Conservation (phyloP, 2,329 filamentous ascomycete species). For the Fusarium sp. region DNA sequence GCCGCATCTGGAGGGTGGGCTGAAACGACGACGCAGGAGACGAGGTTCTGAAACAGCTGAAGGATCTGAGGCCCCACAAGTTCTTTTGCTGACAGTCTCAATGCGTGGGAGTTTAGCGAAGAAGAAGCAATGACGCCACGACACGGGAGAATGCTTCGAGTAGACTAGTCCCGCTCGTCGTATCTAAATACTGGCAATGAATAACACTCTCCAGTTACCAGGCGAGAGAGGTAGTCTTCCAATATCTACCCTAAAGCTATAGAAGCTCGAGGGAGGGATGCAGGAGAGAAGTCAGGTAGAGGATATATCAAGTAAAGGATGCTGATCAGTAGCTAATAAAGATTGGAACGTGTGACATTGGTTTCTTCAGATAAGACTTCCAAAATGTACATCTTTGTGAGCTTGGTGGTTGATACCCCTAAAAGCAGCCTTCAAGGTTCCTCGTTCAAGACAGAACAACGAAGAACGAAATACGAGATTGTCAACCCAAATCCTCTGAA, state of each 20-base stretch:
- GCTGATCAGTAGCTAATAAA: neutral
- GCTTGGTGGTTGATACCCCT: neutral
- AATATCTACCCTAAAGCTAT: neutral
- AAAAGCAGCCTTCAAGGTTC: neutral
- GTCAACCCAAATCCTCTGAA: neutral
- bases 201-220: neutral
- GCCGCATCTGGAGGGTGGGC: neutral
- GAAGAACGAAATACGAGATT: neutral
- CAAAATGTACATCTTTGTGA: neutral
- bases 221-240: neutral
- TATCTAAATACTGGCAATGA: neutral
- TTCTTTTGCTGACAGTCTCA: neutral
- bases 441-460: neutral
- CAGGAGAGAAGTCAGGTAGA: neutral
- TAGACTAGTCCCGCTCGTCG: neutral
- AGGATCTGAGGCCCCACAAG: neutral
- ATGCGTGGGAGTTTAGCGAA: neutral
- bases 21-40: neutral
- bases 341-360: no score
- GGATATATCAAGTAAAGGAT: neutral
- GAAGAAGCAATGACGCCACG: neutral
- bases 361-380: neutral
- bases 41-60: neutral
- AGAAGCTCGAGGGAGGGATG: neutral
- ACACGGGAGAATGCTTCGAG: neutral